Evolutionary conservation across 306 rosid genomes (phyloP), one percentile per base, ranked within the genome.

Genomic region (Mimosa bimucronata): DNA sequence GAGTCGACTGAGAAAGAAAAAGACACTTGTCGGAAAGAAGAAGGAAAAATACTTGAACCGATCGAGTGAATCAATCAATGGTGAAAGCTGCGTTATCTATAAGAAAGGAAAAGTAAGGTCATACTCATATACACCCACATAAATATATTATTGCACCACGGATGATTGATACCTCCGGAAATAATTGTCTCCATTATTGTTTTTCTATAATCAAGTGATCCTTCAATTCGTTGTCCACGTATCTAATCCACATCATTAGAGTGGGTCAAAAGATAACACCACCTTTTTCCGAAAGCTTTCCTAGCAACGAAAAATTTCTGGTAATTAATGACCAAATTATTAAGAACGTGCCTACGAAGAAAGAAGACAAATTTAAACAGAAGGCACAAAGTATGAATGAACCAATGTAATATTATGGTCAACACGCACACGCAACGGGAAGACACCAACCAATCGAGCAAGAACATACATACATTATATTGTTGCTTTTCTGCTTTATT

Each of bases 251-350:
- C 12, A 5, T 41, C 41, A 38, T 73, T 81, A 71, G 55, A 7
- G 62, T 12, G 25, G 83, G 90, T 88, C 81, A 90, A 88, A 90
- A 90, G 82, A 87, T 74, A 81, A 44, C 31, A 23, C 16, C 16
- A 11, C 55, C 68, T 62, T 73, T 82, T 79, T 83, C 60, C 75
- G 71, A n/a, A 76, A 26, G 77, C 75, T 68, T 80, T 61, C 30
- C 30, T 30, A 80, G 44, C 50, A 18, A 73, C 74, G 19, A 57
- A 57, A n/a, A 58, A 66, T 31, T 80, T 83, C 46, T 78, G 73
- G 82, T 53, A 73, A 70, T 55, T n/a, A n/a, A 21, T 21, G 62
- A 34, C 38, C 5, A 2, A 21, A 73, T 84, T 84, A 85, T 83
- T 68, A 38, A 73, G 85, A 88, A 88, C 83, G 71, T 88, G 82